Evolutionary conservation across 768 basidiomycete genomes (phyloP).

Genomic region (Trametes villosa): DNA sequence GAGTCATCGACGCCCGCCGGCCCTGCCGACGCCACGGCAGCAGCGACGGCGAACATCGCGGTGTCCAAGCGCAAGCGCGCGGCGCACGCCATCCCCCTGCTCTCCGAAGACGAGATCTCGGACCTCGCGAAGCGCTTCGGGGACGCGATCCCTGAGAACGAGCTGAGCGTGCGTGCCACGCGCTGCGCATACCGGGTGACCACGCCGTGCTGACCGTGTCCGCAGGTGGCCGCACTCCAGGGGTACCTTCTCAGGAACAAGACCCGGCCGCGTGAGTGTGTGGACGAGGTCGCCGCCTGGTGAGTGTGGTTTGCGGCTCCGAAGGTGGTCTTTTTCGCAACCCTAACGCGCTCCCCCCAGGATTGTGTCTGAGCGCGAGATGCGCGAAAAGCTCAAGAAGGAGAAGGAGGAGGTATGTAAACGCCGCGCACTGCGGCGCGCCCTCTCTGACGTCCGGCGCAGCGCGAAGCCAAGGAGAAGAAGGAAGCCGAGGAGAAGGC

Average conservation of each 20-base stretch:
- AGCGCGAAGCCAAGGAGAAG: constrained; percentile 84
- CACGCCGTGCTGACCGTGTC: constrained; percentile 9
- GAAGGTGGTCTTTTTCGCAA: not conserved
- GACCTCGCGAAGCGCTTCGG: constrained; percentile 82
- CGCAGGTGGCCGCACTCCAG: constrained; percentile 79
- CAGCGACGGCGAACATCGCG: constrained; percentile 71
- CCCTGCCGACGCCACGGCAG: constrained; percentile 31
- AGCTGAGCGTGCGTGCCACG: constrained; percentile 70
- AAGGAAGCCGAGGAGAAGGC: constrained; percentile 71
- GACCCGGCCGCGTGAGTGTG: constrained; percentile 85
- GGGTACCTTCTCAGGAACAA: constrained; percentile 90
- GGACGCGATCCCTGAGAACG: constrained; percentile 83
- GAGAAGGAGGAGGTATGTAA: constrained; percentile 63
- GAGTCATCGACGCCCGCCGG: not conserved
- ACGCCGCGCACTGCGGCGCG: not conserved
- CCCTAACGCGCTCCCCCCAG: constrained; percentile 33
- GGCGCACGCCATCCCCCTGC: constrained; percentile 63
- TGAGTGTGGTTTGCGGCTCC: constrained; percentile 29
- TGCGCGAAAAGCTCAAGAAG: constrained; percentile 81
- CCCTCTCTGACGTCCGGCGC: constrained; percentile 16
- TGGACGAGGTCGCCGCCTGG: constrained; percentile 81
- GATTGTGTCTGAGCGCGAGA: constrained; percentile 80
- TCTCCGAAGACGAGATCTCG: constrained; percentile 77
- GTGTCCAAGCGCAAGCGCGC: constrained; percentile 76
- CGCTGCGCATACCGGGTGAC: not conserved